Evolutionary conservation across 192 early-diverging fungal genomes (phyloP), one percentile per base, ranked within the genome.

Genomic region (Globomyces pollinis-pini): DNA sequence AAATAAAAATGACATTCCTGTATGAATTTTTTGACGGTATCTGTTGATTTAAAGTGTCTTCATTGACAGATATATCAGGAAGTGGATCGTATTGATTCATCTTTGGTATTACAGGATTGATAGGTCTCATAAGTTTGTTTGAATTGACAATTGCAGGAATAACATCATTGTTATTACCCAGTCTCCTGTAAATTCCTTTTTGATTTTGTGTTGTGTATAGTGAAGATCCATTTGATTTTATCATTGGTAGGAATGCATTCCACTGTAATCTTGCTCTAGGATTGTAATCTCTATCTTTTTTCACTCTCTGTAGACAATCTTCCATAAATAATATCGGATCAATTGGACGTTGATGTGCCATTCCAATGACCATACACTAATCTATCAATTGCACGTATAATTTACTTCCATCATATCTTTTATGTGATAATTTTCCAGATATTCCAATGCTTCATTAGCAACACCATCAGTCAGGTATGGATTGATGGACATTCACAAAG

Each of bases 261-360:
- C 63, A 63, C 32, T 24, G 3, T 16, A 55, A 18, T 23, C 53
- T 18, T 0, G 13, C 31, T 1, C 38, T 33, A 0, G 34, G 20
- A 21, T 33, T 35, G 3, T 26, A 38, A 11, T n/a, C 38, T 38
- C n/a, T 29, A 32, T 50, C 72, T 65, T 24, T 74, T 63, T 3
- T 65, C 0, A 47, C 44, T 26, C 28, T 53, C 13, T 67, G 50
- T 26, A 80, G 52, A 57, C 78, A 80, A 36, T 69, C 63, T 49
- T 80, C 78, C 51, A 80, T 80, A 54, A 65, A 80, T 2, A 58
- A 60, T 2, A 80, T 65, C n/a, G 78, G 78, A 47, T 77, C 74
- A 28, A 67, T 62, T 2, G 78, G 78, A 35, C 63, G 51, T 24
- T 58, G 60, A 50, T 67, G 77, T 0, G 70, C 69, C 1, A 80